Evolutionary conservation across 75 land plant species (phyloP), one percentile per base, ranked within the genome.

Genomic region (Picea sitchensis): DNA sequence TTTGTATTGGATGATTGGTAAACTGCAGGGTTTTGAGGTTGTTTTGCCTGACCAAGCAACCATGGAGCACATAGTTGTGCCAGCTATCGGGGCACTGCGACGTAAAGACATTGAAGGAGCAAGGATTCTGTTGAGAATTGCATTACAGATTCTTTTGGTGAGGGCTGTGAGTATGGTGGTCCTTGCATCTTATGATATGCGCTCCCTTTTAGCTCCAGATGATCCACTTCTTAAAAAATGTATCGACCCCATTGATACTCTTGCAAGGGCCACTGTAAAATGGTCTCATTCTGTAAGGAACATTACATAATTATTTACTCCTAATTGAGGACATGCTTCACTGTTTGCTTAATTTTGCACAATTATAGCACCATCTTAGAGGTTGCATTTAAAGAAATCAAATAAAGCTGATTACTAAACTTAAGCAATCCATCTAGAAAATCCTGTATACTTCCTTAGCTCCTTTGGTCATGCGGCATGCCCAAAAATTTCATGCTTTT

Each of bases 21-120:
- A 44, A 73, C 80, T 57, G 82, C 86, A 91, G 93, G 93, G 93
- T 20, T 91, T 89, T 73, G 92, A 91, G 87, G 90, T 91, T 32
- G 84, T 90, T 51, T 76, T 88, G 65, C 93, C 89, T 32, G 93
- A 91, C 65, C 85, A 90, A 68, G 93, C 93, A 78, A 87, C 92
- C 30, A 87, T 88, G 87, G 93, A 91, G 75, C 93, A 86, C 76
- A 81, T 83, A 26, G 86, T 91, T 18, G 74, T 87, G 68, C 93
- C 93, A 61, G 93, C 89, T 17, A 81, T 87, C 17, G 90, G 81
- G 14, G 89, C 93, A 51, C 47, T 86, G 51, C 77, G 78, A 57
- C 79, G 88, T 75, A 84, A 83, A 14, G 93, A 91, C 86, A 84
- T 83, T 65, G 87, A 91, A 85, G 93, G 93, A 21, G 92, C 87